phyloP scores from a whole-genome alignment of 2,329 filamentous ascomycete species.

The Calonectria pteridis region DNA sequence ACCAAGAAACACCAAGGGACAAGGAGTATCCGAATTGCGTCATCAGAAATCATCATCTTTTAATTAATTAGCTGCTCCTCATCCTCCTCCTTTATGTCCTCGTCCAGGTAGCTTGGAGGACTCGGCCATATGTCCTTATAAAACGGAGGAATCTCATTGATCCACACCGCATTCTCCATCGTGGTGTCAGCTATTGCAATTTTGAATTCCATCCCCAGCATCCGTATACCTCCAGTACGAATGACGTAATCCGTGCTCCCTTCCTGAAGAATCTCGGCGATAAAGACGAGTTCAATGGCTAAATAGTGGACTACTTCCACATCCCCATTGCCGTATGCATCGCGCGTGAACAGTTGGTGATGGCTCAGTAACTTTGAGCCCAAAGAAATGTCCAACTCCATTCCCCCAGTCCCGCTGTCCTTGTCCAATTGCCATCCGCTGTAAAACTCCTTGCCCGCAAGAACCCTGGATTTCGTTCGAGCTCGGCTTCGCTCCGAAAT shows the following conservation, averaged over 20 bases:
- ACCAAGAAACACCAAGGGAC: background rate
- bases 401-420: background rate
- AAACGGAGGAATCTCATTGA: background rate
- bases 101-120: background rate
- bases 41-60: background rate
- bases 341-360: background rate
- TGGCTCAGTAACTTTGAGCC: background rate
- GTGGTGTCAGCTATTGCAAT: background rate
- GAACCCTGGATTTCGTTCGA: background rate
- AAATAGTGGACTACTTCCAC: background rate
- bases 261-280: background rate
- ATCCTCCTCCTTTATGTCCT: background rate
- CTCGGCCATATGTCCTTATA: background rate
- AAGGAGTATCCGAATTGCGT: background rate
- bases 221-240: background rate
- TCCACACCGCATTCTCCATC: background rate
- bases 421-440: background rate
- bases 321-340: background rate
- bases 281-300: background rate
- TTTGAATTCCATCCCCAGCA: background rate
- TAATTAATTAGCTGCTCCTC: background rate
- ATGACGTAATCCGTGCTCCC: background rate
- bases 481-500: too few species aligned
- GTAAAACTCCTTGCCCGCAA: background rate
- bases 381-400: background rate